Base-by-base conservation (phyloP, 306 rosid genomes). In the Vigna unguiculata region DNA sequence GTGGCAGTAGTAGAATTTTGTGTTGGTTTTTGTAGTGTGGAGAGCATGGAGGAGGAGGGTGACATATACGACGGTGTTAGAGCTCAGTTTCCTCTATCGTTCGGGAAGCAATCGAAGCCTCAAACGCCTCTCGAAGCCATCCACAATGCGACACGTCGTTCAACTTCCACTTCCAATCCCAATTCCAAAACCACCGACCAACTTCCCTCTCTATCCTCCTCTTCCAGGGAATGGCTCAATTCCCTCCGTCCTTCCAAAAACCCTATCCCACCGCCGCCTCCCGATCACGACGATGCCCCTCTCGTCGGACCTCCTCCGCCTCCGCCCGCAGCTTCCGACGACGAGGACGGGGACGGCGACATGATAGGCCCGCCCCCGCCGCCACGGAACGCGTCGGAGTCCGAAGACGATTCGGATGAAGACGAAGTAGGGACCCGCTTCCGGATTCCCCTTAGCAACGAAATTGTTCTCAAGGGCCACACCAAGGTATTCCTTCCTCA, bases 391-490 rank as follows among this genome's bases (percentile, higher is more conserved):
- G 88, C 69, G 20, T 86, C 85, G n/a, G 87, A 78, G 20, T 71
- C 60, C 53, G 93, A 82, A 8, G 82, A 83, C 0, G 87, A 81
- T 6, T 86, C 57, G 30, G 82, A 34, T 78, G 76, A 38, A 68
- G 87, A 46, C 2, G 73, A 76, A 48, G 76, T 63, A 24, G 91
- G 83, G 41, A 88, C 83, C 43, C 88, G 74, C 24, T 86, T 65
- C 77, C 87, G 95, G 62, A 90, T 94, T 71, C 98, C 98, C 17
- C 85, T 85, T n/a, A 94, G 90, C 80, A 94, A 94, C 41, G 95
- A 92, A 90, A 94, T 94, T 78, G 95, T 89, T 20, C 96, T 94
- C 62, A 90, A 92, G 84, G 98, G 98, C 22, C 97, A 94, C 82
- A 90, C 87, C 30, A 94, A 94, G 96, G 97, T 90, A 76, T 34